Conservation (phyloP, 2,329 filamentous ascomycete species). For the Neurospora sp. region DNA sequence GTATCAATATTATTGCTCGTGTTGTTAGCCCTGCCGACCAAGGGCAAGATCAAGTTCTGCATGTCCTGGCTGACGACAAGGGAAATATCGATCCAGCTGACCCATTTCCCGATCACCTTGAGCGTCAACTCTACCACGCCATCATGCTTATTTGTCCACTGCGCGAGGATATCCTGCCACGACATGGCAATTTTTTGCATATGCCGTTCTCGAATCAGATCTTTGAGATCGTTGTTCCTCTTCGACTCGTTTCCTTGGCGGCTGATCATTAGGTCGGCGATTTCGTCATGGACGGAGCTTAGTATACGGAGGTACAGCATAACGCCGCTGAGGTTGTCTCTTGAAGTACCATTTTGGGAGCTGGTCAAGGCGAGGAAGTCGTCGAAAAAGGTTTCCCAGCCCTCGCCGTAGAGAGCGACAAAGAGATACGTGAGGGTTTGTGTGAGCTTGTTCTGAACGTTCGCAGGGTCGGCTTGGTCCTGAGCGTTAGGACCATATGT, state of each 20-base stretch:
- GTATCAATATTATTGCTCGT: constrained; percentile 54
- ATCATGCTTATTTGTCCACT: constrained; percentile 63
- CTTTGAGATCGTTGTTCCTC: constrained; percentile 82
- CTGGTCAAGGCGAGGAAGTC: constrained; percentile 74
- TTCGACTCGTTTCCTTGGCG: constrained; percentile 70
- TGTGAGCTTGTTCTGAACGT: constrained; percentile 92
- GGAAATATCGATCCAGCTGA: constrained; percentile 96
- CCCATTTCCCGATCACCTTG: constrained; percentile 90
- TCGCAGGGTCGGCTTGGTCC: constrained; percentile 55
- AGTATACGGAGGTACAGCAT: constrained; percentile 83
- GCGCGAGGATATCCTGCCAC: constrained; percentile 82
- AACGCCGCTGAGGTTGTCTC: constrained; percentile 65
- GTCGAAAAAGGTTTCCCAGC: constrained; percentile 85
- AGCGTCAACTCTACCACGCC: constrained; percentile 76
- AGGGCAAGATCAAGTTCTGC: constrained; percentile 72
- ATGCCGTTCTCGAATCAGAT: constrained; percentile 76
- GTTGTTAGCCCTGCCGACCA: constrained; percentile 65
- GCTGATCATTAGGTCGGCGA: constrained; percentile 81
- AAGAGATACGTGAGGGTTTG: constrained; percentile 95
- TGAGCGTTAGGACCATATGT: constrained; percentile 55
- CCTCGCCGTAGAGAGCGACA: constrained; percentile 70
- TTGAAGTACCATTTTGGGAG: constrained; percentile 44
- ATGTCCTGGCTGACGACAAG: constrained; percentile 85
- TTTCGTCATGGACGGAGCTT: constrained; percentile 89
- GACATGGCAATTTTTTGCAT: constrained; percentile 79